Evolutionary conservation across 1,284 basidiomycete genomes (phyloP).

Genomic region (Leccinum fuscescens): DNA sequence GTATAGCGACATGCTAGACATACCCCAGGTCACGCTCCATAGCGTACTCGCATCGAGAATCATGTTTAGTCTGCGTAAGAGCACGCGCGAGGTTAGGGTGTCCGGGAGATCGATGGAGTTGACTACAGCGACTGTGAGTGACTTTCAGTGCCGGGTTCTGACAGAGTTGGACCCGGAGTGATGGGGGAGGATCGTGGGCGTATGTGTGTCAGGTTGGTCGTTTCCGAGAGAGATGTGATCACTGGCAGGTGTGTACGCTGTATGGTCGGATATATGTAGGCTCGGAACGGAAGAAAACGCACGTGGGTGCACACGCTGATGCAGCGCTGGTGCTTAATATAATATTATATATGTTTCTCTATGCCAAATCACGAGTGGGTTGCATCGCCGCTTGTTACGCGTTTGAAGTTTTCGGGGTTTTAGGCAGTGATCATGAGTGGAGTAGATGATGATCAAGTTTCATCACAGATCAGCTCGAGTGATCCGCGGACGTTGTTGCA

Average conservation of each 20-base stretch:
- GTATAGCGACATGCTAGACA: not conserved
- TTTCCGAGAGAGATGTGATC: too few species aligned
- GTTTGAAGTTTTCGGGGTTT: not conserved
- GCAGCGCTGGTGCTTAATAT: too few species aligned
- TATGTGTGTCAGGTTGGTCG: not conserved
- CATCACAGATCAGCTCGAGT: not conserved
- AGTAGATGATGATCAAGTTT: not conserved
- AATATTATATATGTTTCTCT: too few species aligned
- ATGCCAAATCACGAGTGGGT: not conserved
- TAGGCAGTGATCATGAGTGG: not conserved
- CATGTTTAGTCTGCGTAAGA: not conserved
- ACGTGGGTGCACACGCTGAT: too few species aligned
- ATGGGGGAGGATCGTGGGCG: not conserved
- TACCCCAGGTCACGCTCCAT: not conserved
- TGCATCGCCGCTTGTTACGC: not conserved
- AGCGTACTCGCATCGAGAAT: not conserved
- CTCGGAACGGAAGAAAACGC: too few species aligned
- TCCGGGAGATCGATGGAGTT: not conserved
- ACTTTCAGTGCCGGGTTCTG: not conserved
- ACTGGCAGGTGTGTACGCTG: too few species aligned
- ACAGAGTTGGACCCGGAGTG: not conserved
- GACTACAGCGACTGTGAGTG: not conserved
- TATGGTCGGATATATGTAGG: too few species aligned
- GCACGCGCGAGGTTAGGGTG: not conserved
- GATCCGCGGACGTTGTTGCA: not conserved